Evolutionary conservation across 164 flowering plant genomes (phyloP).

Genomic region (Nymphaea thermarum): DNA sequence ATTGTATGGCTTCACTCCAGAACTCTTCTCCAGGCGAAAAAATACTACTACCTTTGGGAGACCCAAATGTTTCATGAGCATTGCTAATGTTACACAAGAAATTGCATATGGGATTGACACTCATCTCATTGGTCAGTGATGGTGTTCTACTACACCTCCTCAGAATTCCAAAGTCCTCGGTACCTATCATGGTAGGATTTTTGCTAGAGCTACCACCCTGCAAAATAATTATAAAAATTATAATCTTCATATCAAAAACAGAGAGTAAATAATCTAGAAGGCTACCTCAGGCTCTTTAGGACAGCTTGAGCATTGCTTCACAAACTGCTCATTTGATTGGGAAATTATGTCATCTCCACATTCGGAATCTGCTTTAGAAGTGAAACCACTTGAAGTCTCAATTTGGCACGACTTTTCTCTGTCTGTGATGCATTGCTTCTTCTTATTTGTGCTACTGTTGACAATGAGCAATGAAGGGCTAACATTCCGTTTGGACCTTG

Average conservation of each 20-base stretch:
- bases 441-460: conserved; percentile 29
- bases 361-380: conserved; percentile 13
- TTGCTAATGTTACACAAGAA: conserved; percentile 12
- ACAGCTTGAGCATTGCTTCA: conserved; percentile 8
- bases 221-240: conserved; percentile 1
- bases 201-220: conserved; percentile 20
- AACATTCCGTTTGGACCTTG: conserved; percentile 34
- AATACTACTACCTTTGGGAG: conserved; percentile 47
- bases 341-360: conserved; percentile 1
- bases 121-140: conserved; percentile 7
- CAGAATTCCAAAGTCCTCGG: conserved; percentile 15
- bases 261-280: neutral
- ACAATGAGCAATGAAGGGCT: conserved; percentile 27
- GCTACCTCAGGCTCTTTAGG: conserved; percentile 21
- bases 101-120: conserved; percentile 37
- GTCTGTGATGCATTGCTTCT: conserved; percentile 20
- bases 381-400: conserved; percentile 10
- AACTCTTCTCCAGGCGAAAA: conserved; percentile 95
- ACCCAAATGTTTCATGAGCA: conserved; percentile 20
- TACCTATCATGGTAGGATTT: conserved; percentile 1
- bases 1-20: conserved; percentile 86
- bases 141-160: conserved; percentile 38
- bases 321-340: conserved; percentile 9
- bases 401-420: conserved; percentile 5
- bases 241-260: conserved; percentile 1